Conservation (phyloP, 805 yeast genomes). For the Sugiyamaella chiloensis region DNA sequence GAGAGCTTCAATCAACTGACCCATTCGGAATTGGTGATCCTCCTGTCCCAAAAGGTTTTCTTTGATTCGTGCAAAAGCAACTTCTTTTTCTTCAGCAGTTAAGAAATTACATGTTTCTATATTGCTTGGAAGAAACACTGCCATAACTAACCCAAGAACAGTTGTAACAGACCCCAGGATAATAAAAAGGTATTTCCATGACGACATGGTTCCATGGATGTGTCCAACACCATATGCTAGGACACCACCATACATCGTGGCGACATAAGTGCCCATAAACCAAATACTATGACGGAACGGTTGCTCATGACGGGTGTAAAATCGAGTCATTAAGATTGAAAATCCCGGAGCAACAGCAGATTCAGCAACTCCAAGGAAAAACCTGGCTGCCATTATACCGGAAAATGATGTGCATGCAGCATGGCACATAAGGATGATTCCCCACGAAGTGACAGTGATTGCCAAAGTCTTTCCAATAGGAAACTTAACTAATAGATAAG, state of each 20-base stretch:
- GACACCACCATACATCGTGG: slow-evolving; percentile 43
- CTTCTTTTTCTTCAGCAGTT: slow-evolving; percentile 20
- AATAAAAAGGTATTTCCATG: slow-evolving; percentile 45
- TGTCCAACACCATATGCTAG: slow-evolving; percentile 46
- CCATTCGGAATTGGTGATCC: slow-evolving; percentile 37
- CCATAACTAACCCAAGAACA: slow-evolving; percentile 24
- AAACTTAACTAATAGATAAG: slow-evolving; percentile 35
- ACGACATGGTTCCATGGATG: slow-evolving; percentile 32
- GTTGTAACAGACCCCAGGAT: background rate
- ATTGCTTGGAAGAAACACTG: slow-evolving; percentile 19
- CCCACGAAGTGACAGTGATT: slow-evolving; percentile 18
- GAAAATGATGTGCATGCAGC: slow-evolving; percentile 40
- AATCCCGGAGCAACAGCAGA: slow-evolving; percentile 55
- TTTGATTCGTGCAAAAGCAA: slow-evolving; percentile 24
- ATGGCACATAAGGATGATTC: slow-evolving; percentile 18
- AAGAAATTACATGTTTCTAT: slow-evolving; percentile 22
- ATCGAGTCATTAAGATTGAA: slow-evolving; percentile 53
- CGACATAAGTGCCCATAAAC: slow-evolving; percentile 43
- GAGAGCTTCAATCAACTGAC: slow-evolving; percentile 45
- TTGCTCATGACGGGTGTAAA: slow-evolving; percentile 48
- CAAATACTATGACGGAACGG: slow-evolving; percentile 44
- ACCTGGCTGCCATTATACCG: slow-evolving; percentile 47
- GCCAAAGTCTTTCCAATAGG: slow-evolving; percentile 20
- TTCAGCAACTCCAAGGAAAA: slow-evolving; percentile 52
- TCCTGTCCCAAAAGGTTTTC: slow-evolving; percentile 46